These are phyloP conservation scores for Geotrichum klebahnii DNA, from an alignment of 1,139 yeast species.

Conservation along the genomic window DNA sequence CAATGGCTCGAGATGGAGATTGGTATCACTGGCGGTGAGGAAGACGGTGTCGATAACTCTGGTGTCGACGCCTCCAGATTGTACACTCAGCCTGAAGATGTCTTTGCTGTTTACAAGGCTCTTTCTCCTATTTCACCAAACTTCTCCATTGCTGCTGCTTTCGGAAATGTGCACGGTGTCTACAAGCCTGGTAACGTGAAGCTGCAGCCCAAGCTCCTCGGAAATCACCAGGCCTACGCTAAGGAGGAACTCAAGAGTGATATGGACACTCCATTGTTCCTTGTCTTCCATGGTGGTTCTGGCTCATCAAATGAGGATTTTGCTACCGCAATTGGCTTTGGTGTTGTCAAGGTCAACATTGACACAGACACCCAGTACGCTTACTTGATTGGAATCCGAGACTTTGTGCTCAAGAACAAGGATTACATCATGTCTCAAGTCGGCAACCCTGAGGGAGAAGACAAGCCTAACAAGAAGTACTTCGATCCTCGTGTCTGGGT, in stretches of 20 bases:
- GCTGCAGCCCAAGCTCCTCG: conserved; percentile 87
- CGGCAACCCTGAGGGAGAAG: conserved; percentile 99
- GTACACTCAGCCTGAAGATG: conserved; percentile 95
- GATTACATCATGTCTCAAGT: conserved; percentile 84
- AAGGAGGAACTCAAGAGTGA: conserved; percentile 56
- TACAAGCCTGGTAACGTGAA: conserved; percentile 98
- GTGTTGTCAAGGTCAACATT: conserved; percentile 98
- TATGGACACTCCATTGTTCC: conserved; percentile 74
- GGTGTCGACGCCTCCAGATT: conserved; percentile 78
- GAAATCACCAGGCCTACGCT: conserved; percentile 85
- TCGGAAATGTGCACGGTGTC: conserved; percentile 99
- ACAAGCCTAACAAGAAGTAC: conserved; percentile 94
- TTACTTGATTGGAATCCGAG: conserved; percentile 93
- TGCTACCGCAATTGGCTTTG: conserved; percentile 81
- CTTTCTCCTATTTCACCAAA: conserved; percentile 88
- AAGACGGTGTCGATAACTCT: conserved; percentile 99
- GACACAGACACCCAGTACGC: conserved; percentile 99
- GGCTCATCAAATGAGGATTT: conserved; percentile 92
- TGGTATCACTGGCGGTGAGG: conserved; percentile 99
- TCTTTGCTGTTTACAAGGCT: conserved; percentile 84
- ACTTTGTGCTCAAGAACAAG: conserved; percentile 90
- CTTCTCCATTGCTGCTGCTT: conserved; percentile 99
- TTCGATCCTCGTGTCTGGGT: conserved; percentile 99
- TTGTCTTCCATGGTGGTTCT: conserved; percentile 99
- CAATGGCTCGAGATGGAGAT: conserved; percentile 99